Percentiles rank a stretch among this genome's conserved stretches.
Evolutionary conservation across 352 stramenopile species (phyloP).

Genomic region (Phytophthora brassicae): DNA sequence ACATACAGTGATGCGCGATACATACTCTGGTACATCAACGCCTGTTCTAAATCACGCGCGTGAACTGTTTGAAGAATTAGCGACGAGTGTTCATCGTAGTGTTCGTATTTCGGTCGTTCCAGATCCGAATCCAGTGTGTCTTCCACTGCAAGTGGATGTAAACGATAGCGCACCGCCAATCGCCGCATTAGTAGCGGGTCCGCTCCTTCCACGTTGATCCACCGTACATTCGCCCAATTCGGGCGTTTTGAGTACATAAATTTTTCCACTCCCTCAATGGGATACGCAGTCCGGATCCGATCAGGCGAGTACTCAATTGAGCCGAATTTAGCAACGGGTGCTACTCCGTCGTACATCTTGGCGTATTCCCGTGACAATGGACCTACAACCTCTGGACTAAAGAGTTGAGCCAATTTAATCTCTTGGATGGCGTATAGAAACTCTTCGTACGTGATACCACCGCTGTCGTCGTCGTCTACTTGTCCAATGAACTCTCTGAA

Average conservation of each 20-base stretch:
- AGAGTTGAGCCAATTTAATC: slow-evolving; percentile 88
- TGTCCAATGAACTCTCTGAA: slow-evolving; percentile 76
- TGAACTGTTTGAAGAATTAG: slow-evolving; percentile 75
- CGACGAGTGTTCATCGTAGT: slow-evolving; percentile 84
- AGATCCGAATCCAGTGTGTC: slow-evolving; percentile 79
- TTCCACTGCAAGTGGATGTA: slow-evolving; percentile 86
- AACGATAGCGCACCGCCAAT: slow-evolving; percentile 78
- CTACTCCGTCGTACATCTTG: slow-evolving; percentile 19
- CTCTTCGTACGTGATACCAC: slow-evolving; percentile 82
- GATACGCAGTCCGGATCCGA: slow-evolving; percentile 73
- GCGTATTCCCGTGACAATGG: slow-evolving; percentile 30
- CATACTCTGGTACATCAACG: slow-evolving; percentile 72
- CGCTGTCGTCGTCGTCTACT: slow-evolving; percentile 81
- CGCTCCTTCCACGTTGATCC: slow-evolving; percentile 78
- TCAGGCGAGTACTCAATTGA: slow-evolving; percentile 82
- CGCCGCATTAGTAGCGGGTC: slow-evolving; percentile 67
- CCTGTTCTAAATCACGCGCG: slow-evolving; percentile 47
- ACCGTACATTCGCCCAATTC: slow-evolving; percentile 73
- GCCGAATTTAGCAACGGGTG: slow-evolving; percentile 37
- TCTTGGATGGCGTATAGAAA: slow-evolving; percentile 88
- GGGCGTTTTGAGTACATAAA: slow-evolving; percentile 87
- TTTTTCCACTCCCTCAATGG: slow-evolving; percentile 65
- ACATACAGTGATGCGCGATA: slow-evolving; percentile 74
- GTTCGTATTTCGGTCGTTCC: slow-evolving; percentile 84
- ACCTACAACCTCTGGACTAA: slow-evolving; percentile 58